Percentiles rank a stretch among this genome's conserved stretches.
These are phyloP conservation scores for Colletotrichum gloeosporioides DNA, from an alignment of 2,329 filamentous ascomycete genomes.

Conservation along the genomic window DNA sequence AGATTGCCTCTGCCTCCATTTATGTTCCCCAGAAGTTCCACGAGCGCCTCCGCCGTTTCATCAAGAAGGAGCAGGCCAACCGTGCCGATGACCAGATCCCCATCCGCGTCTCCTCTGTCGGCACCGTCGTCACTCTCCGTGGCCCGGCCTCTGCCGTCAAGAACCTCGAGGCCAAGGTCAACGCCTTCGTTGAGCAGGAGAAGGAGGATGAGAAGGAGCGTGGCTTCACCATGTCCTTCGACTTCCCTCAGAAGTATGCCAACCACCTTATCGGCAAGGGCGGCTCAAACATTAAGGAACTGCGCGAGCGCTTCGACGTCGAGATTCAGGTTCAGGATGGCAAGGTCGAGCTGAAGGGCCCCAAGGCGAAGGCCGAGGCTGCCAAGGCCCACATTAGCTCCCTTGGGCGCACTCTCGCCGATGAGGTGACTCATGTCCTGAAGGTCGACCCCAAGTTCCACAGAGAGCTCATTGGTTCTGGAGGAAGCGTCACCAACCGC, in stretches of 20 bases:
- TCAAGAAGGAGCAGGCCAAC: constrained; percentile 67
- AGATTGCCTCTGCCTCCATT: constrained; percentile 53
- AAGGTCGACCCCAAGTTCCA: constrained; percentile 96
- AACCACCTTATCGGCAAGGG: constrained; percentile 80
- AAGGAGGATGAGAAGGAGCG: constrained; percentile 94
- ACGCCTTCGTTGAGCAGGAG: constrained; percentile 83
- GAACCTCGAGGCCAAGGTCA: constrained; percentile 73
- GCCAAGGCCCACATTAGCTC: constrained; percentile 83
- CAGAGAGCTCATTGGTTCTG: constrained; percentile 88
- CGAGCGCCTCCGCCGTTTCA: constrained; percentile 66
- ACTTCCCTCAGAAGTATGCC: constrained; percentile 93
- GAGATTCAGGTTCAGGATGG: constrained; percentile 91
- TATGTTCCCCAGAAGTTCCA: constrained; percentile 70
- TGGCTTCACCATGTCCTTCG: constrained; percentile 83
- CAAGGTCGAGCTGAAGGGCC: constrained; percentile 93
- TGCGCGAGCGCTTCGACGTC: constrained; percentile 71
- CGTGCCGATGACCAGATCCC: constrained; percentile 64
- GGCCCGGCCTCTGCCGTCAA: constrained; percentile 78
- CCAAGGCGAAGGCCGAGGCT: constrained; percentile 90
- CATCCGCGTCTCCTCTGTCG: constrained; percentile 62
- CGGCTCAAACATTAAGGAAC: constrained; percentile 69
- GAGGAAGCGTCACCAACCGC: constrained; percentile 87
- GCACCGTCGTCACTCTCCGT: constrained; percentile 72
- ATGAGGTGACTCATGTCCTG: constrained; percentile 85
- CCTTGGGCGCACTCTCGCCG: constrained; percentile 82